Conservation (phyloP, 176 grass and related monocot genomes). For the Oryza officinalis region DNA sequence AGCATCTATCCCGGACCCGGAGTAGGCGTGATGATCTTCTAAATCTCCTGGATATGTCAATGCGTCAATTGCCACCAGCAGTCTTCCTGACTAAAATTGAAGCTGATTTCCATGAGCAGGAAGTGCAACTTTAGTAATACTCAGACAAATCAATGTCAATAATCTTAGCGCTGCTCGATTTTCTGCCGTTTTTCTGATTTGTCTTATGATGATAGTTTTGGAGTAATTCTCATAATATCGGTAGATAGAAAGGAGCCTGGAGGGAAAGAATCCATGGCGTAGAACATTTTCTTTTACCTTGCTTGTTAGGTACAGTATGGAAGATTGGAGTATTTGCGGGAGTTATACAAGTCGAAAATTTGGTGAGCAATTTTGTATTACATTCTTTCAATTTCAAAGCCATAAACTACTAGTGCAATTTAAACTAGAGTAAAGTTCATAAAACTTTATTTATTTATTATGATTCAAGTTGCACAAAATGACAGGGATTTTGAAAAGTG, state of each 20-base stretch:
- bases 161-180: constrained; percentile 37
- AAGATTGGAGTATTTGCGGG: constrained; percentile 4
- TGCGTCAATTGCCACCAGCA: not conserved
- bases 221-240: constrained; percentile 20
- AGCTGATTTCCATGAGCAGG: not conserved
- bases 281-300: constrained; percentile 10
- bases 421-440: no score
- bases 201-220: constrained; percentile 23
- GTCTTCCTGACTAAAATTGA: constrained; percentile 23
- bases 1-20: constrained; percentile 7
- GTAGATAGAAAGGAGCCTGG: constrained; percentile 25
- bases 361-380: not conserved
- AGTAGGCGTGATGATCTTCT: constrained; percentile 35
- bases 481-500: no score
- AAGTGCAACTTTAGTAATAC: constrained; percentile 31
- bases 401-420: no score
- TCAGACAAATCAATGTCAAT: constrained; percentile 49
- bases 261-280: constrained; percentile 28
- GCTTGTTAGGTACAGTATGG: constrained; percentile 26
- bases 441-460: no score
- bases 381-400: no score
- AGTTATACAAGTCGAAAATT: constrained; percentile 29
- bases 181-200: constrained; percentile 27
- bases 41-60: constrained; percentile 14
- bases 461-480: no score